Base-by-base conservation (phyloP, 2,329 filamentous ascomycete species). In the Botrytis porri region DNA sequence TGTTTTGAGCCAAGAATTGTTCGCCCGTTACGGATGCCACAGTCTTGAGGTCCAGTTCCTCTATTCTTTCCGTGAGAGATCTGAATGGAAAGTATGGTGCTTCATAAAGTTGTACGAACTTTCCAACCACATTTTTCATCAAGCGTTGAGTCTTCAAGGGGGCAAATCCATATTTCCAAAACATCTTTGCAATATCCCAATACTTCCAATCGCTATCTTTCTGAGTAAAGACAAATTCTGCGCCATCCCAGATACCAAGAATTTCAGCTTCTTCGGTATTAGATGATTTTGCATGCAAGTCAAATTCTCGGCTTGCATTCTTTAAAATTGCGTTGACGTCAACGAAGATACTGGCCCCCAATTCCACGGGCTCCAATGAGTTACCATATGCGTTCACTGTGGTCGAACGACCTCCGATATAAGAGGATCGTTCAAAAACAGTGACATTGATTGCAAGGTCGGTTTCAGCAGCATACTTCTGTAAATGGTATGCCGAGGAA, bases 321-420 rank as follows among this genome's bases (percentile, higher is more conserved):
- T 90, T 88, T 57, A 99, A 87, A 78, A 97, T 97, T 57, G 89
- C 85, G 80, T 98, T 99, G 61, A 92, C 88, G 66, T 91, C 82
- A 62, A 98, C 93, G 80, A 98, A 99, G 78, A 98, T 97, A 75
- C 92, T 95, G 18, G 93, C 96, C 25, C 96, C 96, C 1, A 98
- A 85, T 81, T 99, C 96, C 51, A 97, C 88, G 1, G 92, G 92
- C 57, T 90, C 84, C 0, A 83, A 76, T 2, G 90, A 85, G 77
- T 95, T 86, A 75, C 88, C 87, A 80, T 92, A 95, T 3, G 90
- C 90, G 78, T 94, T 85, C 29, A 97, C 92, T 0, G 95, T 98
- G 43, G 95, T 93, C 12, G 92, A 92, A 39, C 96, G 92, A 14
- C 96, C 96, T 43, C 96, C 96, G 61, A 98, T 86, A 77, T 90